Base-by-base conservation (phyloP, 371 early-diverging fungal genomes). In the Synchytrium microbalum region DNA sequence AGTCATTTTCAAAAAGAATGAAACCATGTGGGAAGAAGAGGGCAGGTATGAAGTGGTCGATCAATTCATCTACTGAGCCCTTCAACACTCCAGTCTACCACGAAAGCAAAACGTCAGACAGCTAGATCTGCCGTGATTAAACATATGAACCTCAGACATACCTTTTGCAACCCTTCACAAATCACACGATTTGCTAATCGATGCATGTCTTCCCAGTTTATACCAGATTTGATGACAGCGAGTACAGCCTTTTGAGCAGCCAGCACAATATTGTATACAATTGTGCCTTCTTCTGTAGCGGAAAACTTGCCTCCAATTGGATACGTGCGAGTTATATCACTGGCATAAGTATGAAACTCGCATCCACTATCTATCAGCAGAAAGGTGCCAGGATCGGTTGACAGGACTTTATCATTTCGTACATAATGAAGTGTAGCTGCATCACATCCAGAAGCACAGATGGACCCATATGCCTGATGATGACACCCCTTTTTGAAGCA, bases 21-120 rank as follows among this genome's bases (percentile, higher is more conserved):
- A 87, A 77, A 30, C 96, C 96, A 62, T 95, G 96, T 32, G 94
- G 94, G 85, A 91, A 90, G 72, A 93, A 92, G 67, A 87, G 82
- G 13, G 88, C 90, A n/a, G 86, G 85, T 29, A 92, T 82, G 67
- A 87, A 82, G 66, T 87, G 75, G 2, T 75, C 81, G 53, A 88
- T 54, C 46, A 92, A 69, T 32, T 86, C 87, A 19, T 87, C 84
- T 51, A 83, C 67, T 14, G 77, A 74, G 72, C 89, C 93, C 51
- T 79, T 75, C 54, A 92, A 75, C 38, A 92, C 84, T 30, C 92
- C 91, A 31, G 85, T 68, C 62, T 55, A 3, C 52, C n/a, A 23
- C 28, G 32, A 64, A 38, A 16, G 53, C 16, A 46, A 51, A 28
- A 19, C 30, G 46, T 16, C 24, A 14, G 14, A 60, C 10, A 57